Conservation (phyloP, 441 rosid species). For the Melastoma candidum region DNA sequence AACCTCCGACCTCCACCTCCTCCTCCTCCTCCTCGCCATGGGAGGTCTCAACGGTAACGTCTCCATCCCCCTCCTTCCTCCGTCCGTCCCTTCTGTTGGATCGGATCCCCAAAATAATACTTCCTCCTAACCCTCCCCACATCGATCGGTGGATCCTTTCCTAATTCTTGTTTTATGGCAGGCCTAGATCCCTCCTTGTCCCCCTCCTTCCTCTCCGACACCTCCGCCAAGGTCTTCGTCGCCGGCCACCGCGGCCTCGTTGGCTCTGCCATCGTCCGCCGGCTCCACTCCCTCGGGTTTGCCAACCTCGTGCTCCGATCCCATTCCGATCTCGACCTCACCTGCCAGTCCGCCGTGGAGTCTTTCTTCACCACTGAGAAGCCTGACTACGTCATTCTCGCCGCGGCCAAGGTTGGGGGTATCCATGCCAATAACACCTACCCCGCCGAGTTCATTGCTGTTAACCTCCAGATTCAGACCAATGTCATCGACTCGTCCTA, state of each 20-base stretch:
- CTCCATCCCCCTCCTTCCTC: neutral
- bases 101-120: constrained; percentile 2
- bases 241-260: constrained; percentile 89
- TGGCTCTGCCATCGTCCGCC: constrained; percentile 76
- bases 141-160: constrained; percentile 26
- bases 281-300: constrained; percentile 44
- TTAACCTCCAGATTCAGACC: constrained; percentile 91
- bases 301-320: constrained; percentile 51
- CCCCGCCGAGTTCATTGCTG: constrained; percentile 81
- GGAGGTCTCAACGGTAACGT: constrained; percentile 5
- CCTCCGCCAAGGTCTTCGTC: constrained; percentile 69
- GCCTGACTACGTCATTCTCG: constrained; percentile 57
- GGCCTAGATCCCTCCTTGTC: neutral
- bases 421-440: constrained; percentile 92
- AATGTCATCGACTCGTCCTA: constrained; percentile 81
- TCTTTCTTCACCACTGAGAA: constrained; percentile 53
- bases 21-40: neutral
- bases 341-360: constrained; percentile 63
- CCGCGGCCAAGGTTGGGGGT: constrained; percentile 91
- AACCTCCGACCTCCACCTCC: neutral
- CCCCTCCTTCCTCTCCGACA: constrained; percentile 21
- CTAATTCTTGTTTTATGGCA: constrained; percentile 5
- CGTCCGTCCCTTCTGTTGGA: neutral
- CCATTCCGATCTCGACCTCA: constrained; percentile 70
- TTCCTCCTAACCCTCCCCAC: neutral